Evolutionary conservation across 176 grass and related monocot genomes (phyloP).

Genomic region (Oryza longistaminata): DNA sequence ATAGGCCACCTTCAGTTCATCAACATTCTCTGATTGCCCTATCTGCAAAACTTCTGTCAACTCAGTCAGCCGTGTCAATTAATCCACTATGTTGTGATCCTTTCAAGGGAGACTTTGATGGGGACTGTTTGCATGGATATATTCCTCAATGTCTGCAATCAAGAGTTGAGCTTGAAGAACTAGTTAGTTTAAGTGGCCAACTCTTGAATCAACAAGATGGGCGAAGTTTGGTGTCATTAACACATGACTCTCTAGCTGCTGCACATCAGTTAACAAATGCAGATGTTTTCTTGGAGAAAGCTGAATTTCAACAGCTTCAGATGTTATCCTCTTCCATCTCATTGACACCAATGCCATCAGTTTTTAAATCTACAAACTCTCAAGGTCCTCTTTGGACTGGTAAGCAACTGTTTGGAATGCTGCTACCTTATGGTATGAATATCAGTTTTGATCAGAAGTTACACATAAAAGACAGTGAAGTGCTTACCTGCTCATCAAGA

Average conservation of each 20-base stretch:
- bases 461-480: constrained; percentile 49
- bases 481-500: constrained; percentile 47
- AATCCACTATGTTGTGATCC: constrained; percentile 83
- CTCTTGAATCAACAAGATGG: constrained; percentile 85
- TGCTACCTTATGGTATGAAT: constrained; percentile 63
- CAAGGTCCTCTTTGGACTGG: constrained; percentile 62
- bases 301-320: constrained; percentile 72
- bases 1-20: constrained; percentile 90
- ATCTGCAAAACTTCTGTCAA: constrained; percentile 60
- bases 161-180: constrained; percentile 70
- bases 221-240: constrained; percentile 72
- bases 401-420: constrained; percentile 74
- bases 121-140: constrained; percentile 96
- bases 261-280: constrained; percentile 60
- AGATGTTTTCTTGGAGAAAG: constrained; percentile 56
- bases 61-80: constrained; percentile 62
- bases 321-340: constrained; percentile 59
- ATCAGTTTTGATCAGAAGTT: constrained; percentile 48
- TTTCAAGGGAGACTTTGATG: constrained; percentile 90
- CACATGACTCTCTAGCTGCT: constrained; percentile 78
- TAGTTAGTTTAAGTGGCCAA: constrained; percentile 65
- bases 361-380: constrained; percentile 52
- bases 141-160: constrained; percentile 74
- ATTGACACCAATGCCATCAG: constrained; percentile 25
- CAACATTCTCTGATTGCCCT: constrained; percentile 87